Base-by-base conservation (phyloP, 2,329 filamentous ascomycete species). In the Fusarium secorum region DNA sequence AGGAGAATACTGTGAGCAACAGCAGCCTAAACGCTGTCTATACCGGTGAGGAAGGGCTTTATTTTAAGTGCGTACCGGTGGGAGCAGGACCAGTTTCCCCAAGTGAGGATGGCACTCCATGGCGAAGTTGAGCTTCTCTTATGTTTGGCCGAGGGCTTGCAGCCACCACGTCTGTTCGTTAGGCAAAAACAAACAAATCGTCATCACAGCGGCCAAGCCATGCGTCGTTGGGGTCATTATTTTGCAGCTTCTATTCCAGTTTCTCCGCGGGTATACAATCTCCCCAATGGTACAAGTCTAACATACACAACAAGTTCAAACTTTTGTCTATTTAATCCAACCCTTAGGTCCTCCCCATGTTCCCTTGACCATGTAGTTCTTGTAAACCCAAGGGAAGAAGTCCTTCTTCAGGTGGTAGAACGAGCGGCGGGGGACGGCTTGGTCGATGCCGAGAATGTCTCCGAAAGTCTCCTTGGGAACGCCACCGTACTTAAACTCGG, bases 351-450 rank as follows among this genome's bases (percentile, higher is more conserved):
- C 88, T 26, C 81, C 88, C 88, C 89, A 90, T 11, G 82, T 87
- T 10, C 88, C 89, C 79, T 88, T 90, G 11, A 90, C 84, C 84
- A 89, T 86, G 39, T 83, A 84, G 39, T 86, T 84, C 57, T 83
- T 85, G 78, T 90, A 90, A 5, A 91, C 88, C 88, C 88, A 90
- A 0, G 89, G 89, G 79, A 91, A 91, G 73, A 91, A 91, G 74
- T 90, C 85, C 79, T 89, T 90, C 82, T 91, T 91, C 46, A 91
- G 71, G 72, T 90, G 81, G 70, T 88, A 91, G 74, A 91, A 91
- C 0, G 85, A 80, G 7, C 85, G 83, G 7, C 88, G 83, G 4
- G 89, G 89, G 14, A 79, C 78, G 0, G 77, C 83, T 77, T 91
- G 89, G 71, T 90, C 87, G 11, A 90, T 82, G 2, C 87, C 88